Percentiles rank a stretch among this genome's conserved stretches.
Conservation (phyloP, 2,329 filamentous ascomycete species). For the Aureobasidium sp. region DNA sequence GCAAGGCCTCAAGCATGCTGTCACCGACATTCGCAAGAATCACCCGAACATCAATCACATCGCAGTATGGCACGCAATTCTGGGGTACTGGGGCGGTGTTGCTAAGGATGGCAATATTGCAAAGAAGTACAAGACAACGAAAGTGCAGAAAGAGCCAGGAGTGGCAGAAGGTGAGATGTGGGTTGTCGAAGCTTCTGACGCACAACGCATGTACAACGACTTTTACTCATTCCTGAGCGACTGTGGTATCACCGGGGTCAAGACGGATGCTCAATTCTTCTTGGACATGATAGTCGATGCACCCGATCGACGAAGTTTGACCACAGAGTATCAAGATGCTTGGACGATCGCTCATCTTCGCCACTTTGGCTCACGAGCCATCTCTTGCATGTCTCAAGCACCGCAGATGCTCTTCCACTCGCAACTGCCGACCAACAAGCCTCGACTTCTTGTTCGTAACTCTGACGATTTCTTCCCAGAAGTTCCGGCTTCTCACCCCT, state of each 20-base stretch:
- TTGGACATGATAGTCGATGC: constrained; percentile 68
- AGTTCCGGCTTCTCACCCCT: constrained; percentile 71
- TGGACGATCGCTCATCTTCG: constrained; percentile 74
- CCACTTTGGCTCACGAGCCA: constrained; percentile 69
- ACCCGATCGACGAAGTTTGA: constrained; percentile 63
- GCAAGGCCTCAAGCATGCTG: constrained; percentile 64
- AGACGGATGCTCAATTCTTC: constrained; percentile 89
- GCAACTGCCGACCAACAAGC: constrained; percentile 69
- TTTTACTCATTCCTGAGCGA: constrained; percentile 77
- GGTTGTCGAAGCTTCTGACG: constrained; percentile 67
- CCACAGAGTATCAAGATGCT: constrained; percentile 71
- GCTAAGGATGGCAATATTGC: constrained; percentile 67
- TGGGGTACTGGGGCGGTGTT: constrained; percentile 88
- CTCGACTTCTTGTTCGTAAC: constrained; percentile 70
- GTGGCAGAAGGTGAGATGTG: constrained; percentile 61
- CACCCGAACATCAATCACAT: constrained; percentile 73
- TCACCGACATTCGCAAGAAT: constrained; percentile 58
- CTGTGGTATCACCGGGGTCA: constrained; percentile 76
- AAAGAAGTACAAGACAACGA: constrained; percentile 66
- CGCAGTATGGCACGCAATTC: constrained; percentile 87
- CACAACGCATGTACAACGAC: constrained; percentile 73
- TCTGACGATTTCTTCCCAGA: constrained; percentile 90
- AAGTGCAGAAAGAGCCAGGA: constrained; percentile 49
- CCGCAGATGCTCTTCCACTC: constrained; percentile 82
- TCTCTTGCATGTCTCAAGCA: constrained; percentile 91